These are phyloP conservation scores for Pseudopithomyces maydicus DNA, from an alignment of 2,329 filamentous ascomycete species.

Conservation along the genomic window DNA sequence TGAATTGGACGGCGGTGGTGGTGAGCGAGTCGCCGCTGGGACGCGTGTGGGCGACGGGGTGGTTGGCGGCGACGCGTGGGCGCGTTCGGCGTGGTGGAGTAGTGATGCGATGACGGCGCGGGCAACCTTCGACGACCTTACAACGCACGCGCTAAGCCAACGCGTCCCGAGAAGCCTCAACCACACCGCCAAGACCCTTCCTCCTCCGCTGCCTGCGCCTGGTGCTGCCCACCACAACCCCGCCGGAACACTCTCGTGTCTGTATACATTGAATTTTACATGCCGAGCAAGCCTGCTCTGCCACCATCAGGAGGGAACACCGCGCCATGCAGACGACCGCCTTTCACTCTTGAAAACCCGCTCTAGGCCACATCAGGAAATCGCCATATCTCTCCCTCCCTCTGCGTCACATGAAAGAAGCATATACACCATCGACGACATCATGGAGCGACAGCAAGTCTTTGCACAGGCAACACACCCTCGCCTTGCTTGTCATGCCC, in stretches of 20 bases:
- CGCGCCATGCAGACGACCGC: background rate
- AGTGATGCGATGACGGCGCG: constrained; percentile 10
- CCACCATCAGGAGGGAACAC: background rate
- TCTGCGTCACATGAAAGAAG: background rate
- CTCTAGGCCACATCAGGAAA: constrained; percentile 1
- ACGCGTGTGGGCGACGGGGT: constrained; percentile 4
- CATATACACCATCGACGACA: background rate
- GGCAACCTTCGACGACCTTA: constrained; percentile 10
- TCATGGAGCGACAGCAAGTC: constrained; percentile 44
- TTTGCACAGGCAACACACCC: constrained; percentile 44
- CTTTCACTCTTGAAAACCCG: background rate
- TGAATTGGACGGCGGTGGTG: background rate
- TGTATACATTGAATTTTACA: background rate
- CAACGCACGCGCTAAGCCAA: constrained; percentile 13
- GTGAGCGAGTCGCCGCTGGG: background rate
- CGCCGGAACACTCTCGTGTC: no score
- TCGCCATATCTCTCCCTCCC: background rate
- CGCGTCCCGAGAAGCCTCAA: background rate
- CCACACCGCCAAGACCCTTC: background rate
- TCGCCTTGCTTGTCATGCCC: background rate
- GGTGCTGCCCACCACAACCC: no score
- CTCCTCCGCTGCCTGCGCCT: no score
- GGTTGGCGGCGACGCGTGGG: constrained; percentile 11
- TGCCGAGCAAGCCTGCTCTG: background rate
- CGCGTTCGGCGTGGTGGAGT: constrained; percentile 10